phyloP scores from a whole-genome alignment of 768 basidiomycete genomes.

The Tephrocybe rancida region DNA sequence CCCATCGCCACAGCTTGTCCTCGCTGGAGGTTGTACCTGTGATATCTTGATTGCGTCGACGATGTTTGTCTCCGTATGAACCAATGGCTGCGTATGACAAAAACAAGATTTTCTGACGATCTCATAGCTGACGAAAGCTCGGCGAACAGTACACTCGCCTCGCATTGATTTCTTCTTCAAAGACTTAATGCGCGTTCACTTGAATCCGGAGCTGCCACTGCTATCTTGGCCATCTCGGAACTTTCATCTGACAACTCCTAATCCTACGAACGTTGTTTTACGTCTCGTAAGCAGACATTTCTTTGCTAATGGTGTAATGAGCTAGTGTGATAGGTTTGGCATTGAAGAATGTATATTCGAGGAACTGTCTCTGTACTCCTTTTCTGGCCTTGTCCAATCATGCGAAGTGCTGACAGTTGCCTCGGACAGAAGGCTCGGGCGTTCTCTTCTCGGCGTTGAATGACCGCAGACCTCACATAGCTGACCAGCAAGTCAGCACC shows the following conservation, averaged over 20 bases:
- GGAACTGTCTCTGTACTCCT: no score
- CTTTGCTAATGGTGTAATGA: no score
- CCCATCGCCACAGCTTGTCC: background rate
- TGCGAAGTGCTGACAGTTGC: no score
- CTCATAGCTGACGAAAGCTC: slow-evolving; percentile 1
- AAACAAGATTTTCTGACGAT: background rate
- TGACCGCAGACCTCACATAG: no score
- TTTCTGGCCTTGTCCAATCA: no score
- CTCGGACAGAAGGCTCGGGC: slow-evolving; percentile 3
- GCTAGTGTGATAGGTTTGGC: no score
- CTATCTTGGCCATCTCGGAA: slow-evolving; percentile 4
- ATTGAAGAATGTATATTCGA: no score
- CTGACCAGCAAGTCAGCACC: no score
- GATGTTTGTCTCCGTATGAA: slow-evolving; percentile 1
- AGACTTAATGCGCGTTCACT: slow-evolving; percentile 5
- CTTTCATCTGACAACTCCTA: background rate
- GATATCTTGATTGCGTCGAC: slow-evolving; percentile 1
- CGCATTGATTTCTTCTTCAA: background rate
- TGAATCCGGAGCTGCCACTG: slow-evolving; percentile 1
- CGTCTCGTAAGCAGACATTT: background rate
- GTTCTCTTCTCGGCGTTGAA: slow-evolving; percentile 42
- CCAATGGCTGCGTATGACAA: background rate
- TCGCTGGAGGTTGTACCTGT: slow-evolving; percentile 1
- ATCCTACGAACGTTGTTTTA: background rate
- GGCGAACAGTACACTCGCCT: background rate